A percentile compares a stretch with the other conserved stretches of the same genome.
Conservation (phyloP, 2,329 filamentous ascomycete genomes). For the Neopestalotiopsis sp. region DNA sequence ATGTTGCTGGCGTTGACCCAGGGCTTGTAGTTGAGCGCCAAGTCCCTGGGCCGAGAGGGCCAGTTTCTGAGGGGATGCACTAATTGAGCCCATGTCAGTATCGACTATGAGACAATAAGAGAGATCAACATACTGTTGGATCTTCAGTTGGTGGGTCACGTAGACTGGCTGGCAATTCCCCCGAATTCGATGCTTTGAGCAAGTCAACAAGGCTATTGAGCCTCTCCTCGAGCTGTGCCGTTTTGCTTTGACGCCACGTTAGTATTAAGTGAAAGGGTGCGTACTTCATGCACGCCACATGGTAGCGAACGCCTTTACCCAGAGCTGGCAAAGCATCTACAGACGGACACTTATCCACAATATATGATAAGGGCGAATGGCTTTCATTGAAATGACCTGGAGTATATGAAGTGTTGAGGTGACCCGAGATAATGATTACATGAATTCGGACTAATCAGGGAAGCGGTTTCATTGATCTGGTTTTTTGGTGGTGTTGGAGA, state of each 20-base stretch:
- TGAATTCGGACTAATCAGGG: too few relatives aligned
- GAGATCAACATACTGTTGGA: constrained; percentile 12
- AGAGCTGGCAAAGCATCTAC: neutral
- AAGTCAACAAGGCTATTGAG: constrained; percentile 55
- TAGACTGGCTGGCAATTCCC: constrained; percentile 14
- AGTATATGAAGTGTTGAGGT: too few relatives aligned
- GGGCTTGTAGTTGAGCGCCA: constrained; percentile 13
- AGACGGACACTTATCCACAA: neutral
- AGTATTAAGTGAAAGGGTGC: neutral
- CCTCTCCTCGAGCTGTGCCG: constrained; percentile 54
- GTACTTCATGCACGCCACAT: neutral
- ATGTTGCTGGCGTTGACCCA: constrained; percentile 15
- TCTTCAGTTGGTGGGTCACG: constrained; percentile 20
- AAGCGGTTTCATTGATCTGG: too few relatives aligned
- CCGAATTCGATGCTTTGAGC: constrained; percentile 43
- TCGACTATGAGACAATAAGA: neutral
- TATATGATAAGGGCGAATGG: neutral
- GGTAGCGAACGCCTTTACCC: neutral
- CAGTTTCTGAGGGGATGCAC: constrained; percentile 19
- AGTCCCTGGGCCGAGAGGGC: constrained; percentile 13
- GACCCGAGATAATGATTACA: too few relatives aligned
- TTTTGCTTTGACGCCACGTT: constrained; percentile 41
- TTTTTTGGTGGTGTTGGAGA: too few relatives aligned
- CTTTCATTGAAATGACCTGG: neutral
- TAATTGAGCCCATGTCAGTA: neutral